Percentiles rank a stretch among this genome's conserved stretches.
These are phyloP conservation scores for Pleurotus djamor DNA, from an alignment of 768 basidiomycete genomes.

Conservation along the genomic window DNA sequence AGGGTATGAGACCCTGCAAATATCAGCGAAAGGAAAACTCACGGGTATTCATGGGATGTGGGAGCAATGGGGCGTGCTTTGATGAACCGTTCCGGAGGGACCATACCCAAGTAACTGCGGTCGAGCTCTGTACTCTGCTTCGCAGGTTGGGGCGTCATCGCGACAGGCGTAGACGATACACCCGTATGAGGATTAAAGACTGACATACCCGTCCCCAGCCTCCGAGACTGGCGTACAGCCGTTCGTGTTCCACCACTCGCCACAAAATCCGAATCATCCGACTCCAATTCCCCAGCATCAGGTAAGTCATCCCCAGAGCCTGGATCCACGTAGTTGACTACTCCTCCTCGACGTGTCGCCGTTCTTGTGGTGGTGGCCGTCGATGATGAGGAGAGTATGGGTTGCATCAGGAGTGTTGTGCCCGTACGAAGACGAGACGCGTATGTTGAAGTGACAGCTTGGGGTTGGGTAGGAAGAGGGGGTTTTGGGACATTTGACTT, in stretches of 20 bases:
- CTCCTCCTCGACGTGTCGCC: constrained; percentile 58
- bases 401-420: constrained; percentile 87
- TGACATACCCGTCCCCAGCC: constrained; percentile 43
- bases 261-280: constrained; percentile 81
- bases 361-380: constrained; percentile 37
- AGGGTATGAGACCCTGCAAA: neutral
- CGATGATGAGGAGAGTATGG: constrained; percentile 51
- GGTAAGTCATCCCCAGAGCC: constrained; percentile 81
- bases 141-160: constrained; percentile 27
- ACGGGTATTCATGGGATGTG: constrained; percentile 76
- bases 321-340: constrained; percentile 86
- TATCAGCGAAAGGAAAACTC: constrained; percentile 30
- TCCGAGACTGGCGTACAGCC: constrained; percentile 44
- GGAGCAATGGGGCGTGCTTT: constrained; percentile 52
- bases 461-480: constrained; percentile 57
- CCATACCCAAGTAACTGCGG: constrained; percentile 86
- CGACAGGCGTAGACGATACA: constrained; percentile 32
- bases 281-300: constrained; percentile 79
- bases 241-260: constrained; percentile 63
- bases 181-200: constrained; percentile 56
- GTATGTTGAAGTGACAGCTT: constrained; percentile 82
- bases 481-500: constrained; percentile 50
- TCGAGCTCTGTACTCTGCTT: constrained; percentile 66
- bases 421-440: constrained; percentile 90
- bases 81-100: constrained; percentile 81